A percentile compares a stretch with the other conserved stretches of the same genome.
These are phyloP conservation scores for Fomitopsis betulina DNA, from an alignment of 1,284 basidiomycete genomes.

Conservation along the genomic window DNA sequence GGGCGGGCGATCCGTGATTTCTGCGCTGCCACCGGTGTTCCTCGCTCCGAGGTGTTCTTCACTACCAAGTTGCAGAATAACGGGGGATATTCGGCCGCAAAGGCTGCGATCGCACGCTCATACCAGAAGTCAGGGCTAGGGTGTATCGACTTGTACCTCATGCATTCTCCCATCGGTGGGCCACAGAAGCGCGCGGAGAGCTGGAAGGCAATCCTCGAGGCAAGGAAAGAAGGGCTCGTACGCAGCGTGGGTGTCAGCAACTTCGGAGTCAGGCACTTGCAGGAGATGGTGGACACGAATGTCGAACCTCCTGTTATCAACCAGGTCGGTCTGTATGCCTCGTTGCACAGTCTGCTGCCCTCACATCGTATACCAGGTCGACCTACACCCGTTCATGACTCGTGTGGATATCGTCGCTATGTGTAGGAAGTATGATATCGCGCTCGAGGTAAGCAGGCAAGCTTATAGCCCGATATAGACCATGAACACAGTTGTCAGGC, in stretches of 20 bases:
- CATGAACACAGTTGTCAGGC: constrained; percentile 29
- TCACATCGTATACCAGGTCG: constrained; percentile 33
- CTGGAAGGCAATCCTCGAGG: constrained; percentile 52
- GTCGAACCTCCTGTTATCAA: constrained; percentile 55
- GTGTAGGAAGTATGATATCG: constrained; percentile 55
- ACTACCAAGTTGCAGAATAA: constrained; percentile 69
- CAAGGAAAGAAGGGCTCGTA: constrained; percentile 56
- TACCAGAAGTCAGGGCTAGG: constrained; percentile 48
- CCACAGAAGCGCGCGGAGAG: constrained; percentile 46
- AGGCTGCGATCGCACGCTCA: constrained; percentile 48
- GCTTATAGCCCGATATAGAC: not conserved
- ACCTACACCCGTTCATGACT: constrained; percentile 74
- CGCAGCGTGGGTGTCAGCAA: constrained; percentile 70
- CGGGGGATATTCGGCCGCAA: constrained; percentile 43
- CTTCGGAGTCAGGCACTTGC: constrained; percentile 62
- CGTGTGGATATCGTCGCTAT: constrained; percentile 59
- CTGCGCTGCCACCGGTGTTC: constrained; percentile 38
- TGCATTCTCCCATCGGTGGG: constrained; percentile 62
- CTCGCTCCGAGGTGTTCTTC: constrained; percentile 59
- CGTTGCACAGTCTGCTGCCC: not conserved
- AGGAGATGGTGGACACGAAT: constrained; percentile 52
- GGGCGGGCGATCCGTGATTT: constrained; percentile 59
- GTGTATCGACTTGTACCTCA: constrained; percentile 67
- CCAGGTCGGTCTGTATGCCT: constrained; percentile 42
- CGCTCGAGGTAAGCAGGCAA: constrained; percentile 53